These are phyloP conservation scores for Begonia peltatifolia DNA, from an alignment of 306 rosid genomes.

Conservation along the genomic window DNA sequence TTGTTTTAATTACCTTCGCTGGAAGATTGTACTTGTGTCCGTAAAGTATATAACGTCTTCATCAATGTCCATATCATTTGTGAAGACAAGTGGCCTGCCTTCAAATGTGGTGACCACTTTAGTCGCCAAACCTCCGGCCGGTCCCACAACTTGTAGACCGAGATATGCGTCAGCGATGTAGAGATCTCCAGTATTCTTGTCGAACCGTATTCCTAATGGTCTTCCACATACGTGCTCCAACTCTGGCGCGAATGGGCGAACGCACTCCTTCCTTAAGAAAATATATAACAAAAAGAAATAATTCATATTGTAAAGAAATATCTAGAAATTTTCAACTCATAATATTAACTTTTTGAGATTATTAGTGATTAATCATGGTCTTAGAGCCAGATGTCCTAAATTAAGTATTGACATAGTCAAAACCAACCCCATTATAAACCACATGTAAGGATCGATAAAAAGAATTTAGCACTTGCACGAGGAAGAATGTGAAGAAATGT, in stretches of 20 bases:
- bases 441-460: too few species aligned
- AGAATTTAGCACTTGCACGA: too few species aligned
- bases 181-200: slow-evolving; percentile 64
- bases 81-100: slow-evolving; percentile 58
- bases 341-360: too few species aligned
- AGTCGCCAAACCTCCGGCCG: slow-evolving; percentile 72
- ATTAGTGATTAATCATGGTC: too few species aligned
- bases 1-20: slow-evolving; percentile 49
- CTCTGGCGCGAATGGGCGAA: slow-evolving; percentile 65
- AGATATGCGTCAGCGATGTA: slow-evolving; percentile 86
- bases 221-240: slow-evolving; percentile 87
- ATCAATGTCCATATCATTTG: slow-evolving; percentile 73
- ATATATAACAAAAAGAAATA: not conserved
- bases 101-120: slow-evolving; percentile 49
- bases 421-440: too few species aligned
- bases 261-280: slow-evolving; percentile 47
- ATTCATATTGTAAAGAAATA: not conserved
- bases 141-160: slow-evolving; percentile 78
- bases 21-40: slow-evolving; percentile 51
- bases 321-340: not conserved
- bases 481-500: too few species aligned
- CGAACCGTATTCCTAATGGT: slow-evolving; percentile 68
- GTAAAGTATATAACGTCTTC: slow-evolving; percentile 69
- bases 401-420: too few species aligned
- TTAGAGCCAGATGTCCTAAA: too few species aligned